Percentiles rank a stretch among this genome's conserved stretches.
phyloP scores from a whole-genome alignment of 225 moss, liverwort and hornwort species.

The Pseudoscleropodium purum region DNA sequence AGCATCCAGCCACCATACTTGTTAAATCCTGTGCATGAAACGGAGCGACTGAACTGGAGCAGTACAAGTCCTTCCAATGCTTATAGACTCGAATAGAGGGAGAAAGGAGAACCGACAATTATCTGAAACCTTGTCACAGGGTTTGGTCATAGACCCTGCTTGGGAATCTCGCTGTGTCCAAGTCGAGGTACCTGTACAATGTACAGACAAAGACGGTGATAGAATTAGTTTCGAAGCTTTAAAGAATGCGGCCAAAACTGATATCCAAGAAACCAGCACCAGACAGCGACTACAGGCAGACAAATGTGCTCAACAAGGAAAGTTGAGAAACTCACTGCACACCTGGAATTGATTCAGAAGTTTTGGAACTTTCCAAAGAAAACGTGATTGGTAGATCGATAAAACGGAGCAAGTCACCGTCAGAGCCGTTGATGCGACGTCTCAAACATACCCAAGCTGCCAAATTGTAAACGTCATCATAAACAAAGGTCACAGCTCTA shows the following conservation, averaged over 20 bases:
- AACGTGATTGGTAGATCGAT: not conserved
- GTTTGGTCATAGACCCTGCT: not conserved
- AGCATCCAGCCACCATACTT: not conserved
- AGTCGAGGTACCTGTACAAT: not conserved
- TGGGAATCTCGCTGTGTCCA: not conserved
- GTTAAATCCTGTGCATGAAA: not conserved
- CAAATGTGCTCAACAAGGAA: not conserved
- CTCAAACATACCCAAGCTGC: conserved; percentile 30
- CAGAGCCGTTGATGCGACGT: not conserved
- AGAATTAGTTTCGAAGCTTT: not conserved
- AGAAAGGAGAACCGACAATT: not conserved
- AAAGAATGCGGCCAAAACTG: not conserved
- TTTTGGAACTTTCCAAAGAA: not conserved
- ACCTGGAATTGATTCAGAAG: not conserved
- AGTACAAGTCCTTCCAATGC: not conserved
- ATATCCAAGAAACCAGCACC: not conserved
- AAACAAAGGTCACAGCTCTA: not conserved
- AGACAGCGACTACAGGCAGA: not conserved
- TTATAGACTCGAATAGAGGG: not conserved
- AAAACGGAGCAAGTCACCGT: not conserved
- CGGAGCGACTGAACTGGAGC: not conserved
- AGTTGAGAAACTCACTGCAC: not conserved
- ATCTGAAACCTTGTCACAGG: not conserved
- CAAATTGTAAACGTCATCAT: not conserved
- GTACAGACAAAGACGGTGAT: not conserved